Base-by-base conservation (phyloP, 768 basidiomycete species). In the Aureoboletus auriporus region DNA sequence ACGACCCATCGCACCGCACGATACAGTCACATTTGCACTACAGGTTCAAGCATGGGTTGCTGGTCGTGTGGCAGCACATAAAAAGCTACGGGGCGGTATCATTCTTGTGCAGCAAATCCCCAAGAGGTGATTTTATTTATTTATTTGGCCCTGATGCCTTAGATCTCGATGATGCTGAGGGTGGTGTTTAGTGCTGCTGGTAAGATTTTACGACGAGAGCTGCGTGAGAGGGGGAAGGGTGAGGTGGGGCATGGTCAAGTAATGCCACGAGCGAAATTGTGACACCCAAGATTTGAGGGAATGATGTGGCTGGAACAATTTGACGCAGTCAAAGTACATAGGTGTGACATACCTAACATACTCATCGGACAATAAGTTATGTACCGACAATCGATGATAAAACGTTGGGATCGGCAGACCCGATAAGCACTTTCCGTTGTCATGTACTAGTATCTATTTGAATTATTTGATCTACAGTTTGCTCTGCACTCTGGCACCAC, bases 121-220 rank as follows among this genome's bases (percentile, higher is more conserved):
- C 10, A 67, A 68, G 45, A 67, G 67, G 67, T 63, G 8, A 23
- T 11, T 11, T 33, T 12, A 7, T 30, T 36, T 45, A 12, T 17
- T 45, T n/a, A 8, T 33, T 8, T 34, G 12, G n/a, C 14, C 5
- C 6, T 26, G 10, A 13, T 30, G 20, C 20, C 20, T 2, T 23
- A 23, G 20, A 23, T 23, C 20, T 23, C 20, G 11, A 20, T 14
- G 13, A 28, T 50, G 11, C 16, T 28, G 28, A 10, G 10, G 20
- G 20, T 23, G 20, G 20, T 23, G 12, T 6, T 23, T 51, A 92
- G 89, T 56, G 82, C 90, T 29, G 79, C 89, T 45, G 93, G 93
- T 3, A 94, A 95, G 69, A 96, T 96, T 58, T 66, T 94, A 29
- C 76, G 91, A 39, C 78, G 87, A 23, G 79, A 91, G 53, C 71